Evolutionary conservation across 805 yeast genomes (phyloP), one percentile per base, ranked within the genome.

Genomic region (Cyberlindnera subsufficiens): DNA sequence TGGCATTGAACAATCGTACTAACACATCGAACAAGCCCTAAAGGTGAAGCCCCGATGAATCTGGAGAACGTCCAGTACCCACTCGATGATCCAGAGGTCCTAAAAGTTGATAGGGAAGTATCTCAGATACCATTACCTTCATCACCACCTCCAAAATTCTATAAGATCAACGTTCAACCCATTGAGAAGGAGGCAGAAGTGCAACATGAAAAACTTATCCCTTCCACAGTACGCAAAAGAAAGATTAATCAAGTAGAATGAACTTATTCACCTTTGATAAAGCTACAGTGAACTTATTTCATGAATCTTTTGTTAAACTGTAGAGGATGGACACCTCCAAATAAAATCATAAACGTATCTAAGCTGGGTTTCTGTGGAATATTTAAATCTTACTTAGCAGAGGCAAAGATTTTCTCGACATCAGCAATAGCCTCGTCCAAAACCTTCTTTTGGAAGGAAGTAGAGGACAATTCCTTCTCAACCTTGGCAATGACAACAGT

Each of bases 401-500:
- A 50, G 44, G 81, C 73, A 58, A 88, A 88, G 67, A 85, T 71
- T 68, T 78, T 83, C 80, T 93, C 99, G 59, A 91, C 77, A 62
- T 93, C 98, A 60, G 86, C 75, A 57, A 93, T 83, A 55, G 97
- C 80, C 76, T 93, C 97, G 61, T 80, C 78, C 68, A 93, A 83
- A 43, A 88, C 84, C 68, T 74, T 83, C 56, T 88, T 95, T 78
- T 91, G 97, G 85, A 90, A 88, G 75, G 86, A 86, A 49, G 96
- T 80, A 72, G 84, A 83, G 58, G 74, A 69, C 57, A 93, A 69
- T 71, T 88, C 93, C 67, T 82, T 71, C 75, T 86, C 80, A 60
- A 91, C 93, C 75, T 87, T 89, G 42, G 89, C 73, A 65, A 89
- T 86, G 53, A 93, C 96, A 45, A 89, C 61, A 63, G 85, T 72